Base-by-base conservation (phyloP, 169 alveolate genomes). In the Eimeria maxima region DNA sequence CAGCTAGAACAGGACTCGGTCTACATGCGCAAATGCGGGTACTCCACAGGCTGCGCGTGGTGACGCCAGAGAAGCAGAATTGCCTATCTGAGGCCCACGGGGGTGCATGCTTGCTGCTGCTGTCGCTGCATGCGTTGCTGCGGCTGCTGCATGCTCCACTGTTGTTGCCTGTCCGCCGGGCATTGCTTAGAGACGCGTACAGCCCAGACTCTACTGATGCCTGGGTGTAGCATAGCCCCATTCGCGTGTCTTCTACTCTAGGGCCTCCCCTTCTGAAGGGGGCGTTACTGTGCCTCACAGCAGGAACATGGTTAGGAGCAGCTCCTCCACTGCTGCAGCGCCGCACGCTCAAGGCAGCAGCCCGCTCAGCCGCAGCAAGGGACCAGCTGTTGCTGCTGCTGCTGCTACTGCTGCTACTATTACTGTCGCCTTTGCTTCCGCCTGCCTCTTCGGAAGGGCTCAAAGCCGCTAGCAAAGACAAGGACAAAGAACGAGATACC, bases 241-340 rank as follows among this genome's bases (percentile, higher is more conserved):
- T 4, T 10, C 33, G 74, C 24, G 6, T 8, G 27, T 42, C 91
- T 38, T 47, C 89, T n/a, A 8, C 13, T 11, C 65, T 24, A 42
- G 29, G 4, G 5, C 27, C n/a, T 24, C 47, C 29, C 71, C 71
- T 65, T 24, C 53, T 55, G 6, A 24, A 53, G 24, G 67, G 33
- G 53, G 14, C 27, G 55, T 22, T 83, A 33, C 71, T 83, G 57
- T 83, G 76, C 22, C 91, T 16, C 16, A 13, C 60, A 14, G 67
- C 91, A 11, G 91, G 20, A 7, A 83, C 91, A 29, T 83, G 91
- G 76, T 83, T 67, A 83, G 91, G 91, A n/a, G 74, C 91, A 53
- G 91, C 91, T 27, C 91, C 91, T 14, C 76, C 57, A 76, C 91
- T 83, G 91, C 91, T 83, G 74, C 91, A 83, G 50, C 91, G 74